Conservation (phyloP, 768 basidiomycete genomes). For the Myochromella boudieri region DNA sequence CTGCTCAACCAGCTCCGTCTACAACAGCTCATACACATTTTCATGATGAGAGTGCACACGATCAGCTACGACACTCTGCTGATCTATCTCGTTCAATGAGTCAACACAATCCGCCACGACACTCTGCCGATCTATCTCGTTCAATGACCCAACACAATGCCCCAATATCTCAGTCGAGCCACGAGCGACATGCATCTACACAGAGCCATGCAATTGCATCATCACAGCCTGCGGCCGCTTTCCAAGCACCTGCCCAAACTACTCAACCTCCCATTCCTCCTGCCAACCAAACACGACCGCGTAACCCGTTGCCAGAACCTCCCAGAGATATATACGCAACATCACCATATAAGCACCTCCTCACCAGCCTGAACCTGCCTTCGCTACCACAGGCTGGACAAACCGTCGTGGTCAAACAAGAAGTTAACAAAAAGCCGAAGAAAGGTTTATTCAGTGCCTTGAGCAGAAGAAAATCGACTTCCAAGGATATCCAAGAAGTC, state of each 20-base stretch:
- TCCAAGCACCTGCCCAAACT: neutral
- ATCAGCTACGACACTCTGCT: neutral
- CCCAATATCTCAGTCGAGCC: neutral
- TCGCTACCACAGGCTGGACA: conserved; percentile 35
- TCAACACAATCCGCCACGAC: neutral
- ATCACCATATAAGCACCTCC: conserved; percentile 55
- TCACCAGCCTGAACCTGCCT: conserved; percentile 51
- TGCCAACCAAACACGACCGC: neutral
- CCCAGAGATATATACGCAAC: conserved; percentile 60
- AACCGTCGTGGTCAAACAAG: conserved; percentile 22
- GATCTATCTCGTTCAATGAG: neutral
- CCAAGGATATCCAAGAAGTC: conserved; percentile 15
- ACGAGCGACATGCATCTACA: neutral
- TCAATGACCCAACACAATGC: neutral
- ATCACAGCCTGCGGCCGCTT: neutral
- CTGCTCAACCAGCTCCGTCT: neutral
- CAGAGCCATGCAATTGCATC: neutral
- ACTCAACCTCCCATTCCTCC: neutral
- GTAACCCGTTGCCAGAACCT: conserved; percentile 64
- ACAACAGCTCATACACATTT: no score
- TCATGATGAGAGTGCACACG: no score
- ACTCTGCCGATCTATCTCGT: neutral
- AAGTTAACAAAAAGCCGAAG: conserved; percentile 31
- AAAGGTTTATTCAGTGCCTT: conserved; percentile 48
- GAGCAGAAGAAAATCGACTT: conserved; percentile 25